Conservation (phyloP, 306 rosid genomes). For the Prunus campanulata region DNA sequence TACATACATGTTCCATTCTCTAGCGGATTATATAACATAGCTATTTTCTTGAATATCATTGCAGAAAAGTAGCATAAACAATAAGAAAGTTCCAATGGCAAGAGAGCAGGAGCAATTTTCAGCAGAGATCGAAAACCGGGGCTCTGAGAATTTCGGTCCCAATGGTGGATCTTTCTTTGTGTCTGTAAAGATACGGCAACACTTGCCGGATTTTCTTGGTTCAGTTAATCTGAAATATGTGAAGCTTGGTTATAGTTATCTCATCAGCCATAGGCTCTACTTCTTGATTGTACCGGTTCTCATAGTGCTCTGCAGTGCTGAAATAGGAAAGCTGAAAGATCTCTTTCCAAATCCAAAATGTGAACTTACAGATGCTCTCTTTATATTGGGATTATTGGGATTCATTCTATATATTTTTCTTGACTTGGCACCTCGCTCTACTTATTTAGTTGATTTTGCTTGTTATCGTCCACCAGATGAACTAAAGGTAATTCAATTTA, state of each 20-base stretch:
- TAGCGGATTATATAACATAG: no score
- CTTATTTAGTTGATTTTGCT: slow-evolving; percentile 62
- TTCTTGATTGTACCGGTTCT: slow-evolving; percentile 16
- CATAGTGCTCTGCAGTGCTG: slow-evolving; percentile 1
- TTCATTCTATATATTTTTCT: slow-evolving; percentile 25
- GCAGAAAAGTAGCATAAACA: no score
- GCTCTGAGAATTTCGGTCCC: slow-evolving; percentile 3
- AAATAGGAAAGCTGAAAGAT: slow-evolving; percentile 11
- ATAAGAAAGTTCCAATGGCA: slow-evolving; percentile 2
- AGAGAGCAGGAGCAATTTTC: slow-evolving; percentile 10
- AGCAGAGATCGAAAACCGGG: slow-evolving; percentile 13
- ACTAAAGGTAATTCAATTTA: slow-evolving; percentile 41
- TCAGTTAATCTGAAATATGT: slow-evolving; percentile 25
- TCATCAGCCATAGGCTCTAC: slow-evolving; percentile 16
- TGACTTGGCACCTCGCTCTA: slow-evolving; percentile 37
- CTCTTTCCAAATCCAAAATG: neutral
- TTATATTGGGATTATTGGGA: slow-evolving; percentile 14
- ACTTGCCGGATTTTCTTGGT: slow-evolving; percentile 19
- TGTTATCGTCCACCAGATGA: slow-evolving; percentile 66
- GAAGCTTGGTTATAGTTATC: slow-evolving; percentile 25
- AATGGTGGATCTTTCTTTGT: slow-evolving; percentile 16
- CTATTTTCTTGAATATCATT: no score
- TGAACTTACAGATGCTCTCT: slow-evolving; percentile 10
- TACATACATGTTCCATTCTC: no score
- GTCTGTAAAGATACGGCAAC: slow-evolving; percentile 14